Percentiles rank a stretch among this genome's conserved stretches.
Conservation (phyloP, 768 basidiomycete genomes). For the Podaxis mareebaensis region DNA sequence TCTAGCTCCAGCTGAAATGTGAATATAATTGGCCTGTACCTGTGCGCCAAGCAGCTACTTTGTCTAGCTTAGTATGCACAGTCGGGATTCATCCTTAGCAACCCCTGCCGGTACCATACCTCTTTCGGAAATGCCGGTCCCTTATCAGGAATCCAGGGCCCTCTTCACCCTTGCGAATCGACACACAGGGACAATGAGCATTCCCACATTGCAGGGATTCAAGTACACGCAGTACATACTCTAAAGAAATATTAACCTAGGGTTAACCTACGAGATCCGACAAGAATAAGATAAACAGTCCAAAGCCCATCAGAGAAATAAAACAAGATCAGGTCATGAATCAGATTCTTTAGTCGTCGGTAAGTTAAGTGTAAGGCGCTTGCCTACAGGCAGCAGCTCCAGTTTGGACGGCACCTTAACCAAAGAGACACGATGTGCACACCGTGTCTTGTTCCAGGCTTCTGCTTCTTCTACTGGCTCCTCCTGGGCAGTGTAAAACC, state of each 20-base stretch:
- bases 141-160: background rate
- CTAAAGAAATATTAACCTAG: constrained; percentile 12
- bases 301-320: background rate
- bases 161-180: background rate
- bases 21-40: background rate
- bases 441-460: constrained; percentile 84
- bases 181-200: background rate
- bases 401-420: constrained; percentile 67
- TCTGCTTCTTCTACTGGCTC: constrained; percentile 72
- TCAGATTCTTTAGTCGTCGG: background rate
- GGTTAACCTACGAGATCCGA: constrained; percentile 13
- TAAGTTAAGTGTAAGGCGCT: constrained; percentile 6
- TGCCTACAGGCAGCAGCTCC: constrained; percentile 19
- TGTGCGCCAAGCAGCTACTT: background rate
- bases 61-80: background rate
- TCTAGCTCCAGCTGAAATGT: background rate
- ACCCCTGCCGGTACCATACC: background rate
- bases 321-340: background rate
- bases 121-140: background rate
- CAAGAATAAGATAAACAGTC: constrained; percentile 3
- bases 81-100: background rate
- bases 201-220: constrained; percentile 1
- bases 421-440: constrained; percentile 82
- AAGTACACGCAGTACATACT: constrained; percentile 1
- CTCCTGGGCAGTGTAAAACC: constrained; percentile 46